These are phyloP conservation scores for Ceratonia siliqua DNA, from an alignment of 306 rosid species.

Conservation along the genomic window DNA sequence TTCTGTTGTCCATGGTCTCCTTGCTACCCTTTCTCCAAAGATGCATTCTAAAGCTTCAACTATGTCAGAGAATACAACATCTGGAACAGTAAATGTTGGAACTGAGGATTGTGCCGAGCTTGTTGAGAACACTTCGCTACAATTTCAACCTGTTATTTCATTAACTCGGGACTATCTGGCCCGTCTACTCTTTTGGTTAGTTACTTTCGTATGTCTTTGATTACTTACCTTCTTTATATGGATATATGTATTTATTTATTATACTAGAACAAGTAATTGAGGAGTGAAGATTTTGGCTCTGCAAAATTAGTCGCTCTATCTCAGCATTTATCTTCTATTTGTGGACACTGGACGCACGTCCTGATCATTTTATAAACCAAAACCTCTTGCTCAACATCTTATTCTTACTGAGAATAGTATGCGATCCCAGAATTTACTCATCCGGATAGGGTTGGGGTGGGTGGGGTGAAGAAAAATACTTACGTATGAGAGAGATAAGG, in stretches of 20 bases:
- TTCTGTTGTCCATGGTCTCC: conserved; percentile 91
- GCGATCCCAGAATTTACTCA: background rate
- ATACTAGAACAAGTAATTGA: background rate
- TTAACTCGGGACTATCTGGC: conserved; percentile 85
- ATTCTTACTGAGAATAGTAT: background rate
- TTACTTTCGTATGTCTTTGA: conserved; percentile 17
- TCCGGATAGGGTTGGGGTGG: background rate
- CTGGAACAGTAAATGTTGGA: conserved; percentile 53
- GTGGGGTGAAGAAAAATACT: background rate
- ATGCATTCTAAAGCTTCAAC: conserved; percentile 81
- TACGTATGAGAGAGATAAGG: no score
- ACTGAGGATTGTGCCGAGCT: conserved; percentile 82
- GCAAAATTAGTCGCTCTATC: background rate
- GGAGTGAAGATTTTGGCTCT: background rate
- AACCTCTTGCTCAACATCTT: no score
- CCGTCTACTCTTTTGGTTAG: conserved; percentile 93
- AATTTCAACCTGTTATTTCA: conserved; percentile 78
- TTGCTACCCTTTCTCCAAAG: conserved; percentile 92
- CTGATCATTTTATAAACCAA: background rate
- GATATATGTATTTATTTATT: conserved; percentile 15
- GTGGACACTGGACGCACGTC: background rate
- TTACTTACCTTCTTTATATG: conserved; percentile 10
- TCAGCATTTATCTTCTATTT: background rate
- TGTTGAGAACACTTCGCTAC: conserved; percentile 79
- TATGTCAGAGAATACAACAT: conserved; percentile 57